Base-by-base conservation (phyloP, 2,329 filamentous ascomycete genomes). In the Claviceps paspali region DNA sequence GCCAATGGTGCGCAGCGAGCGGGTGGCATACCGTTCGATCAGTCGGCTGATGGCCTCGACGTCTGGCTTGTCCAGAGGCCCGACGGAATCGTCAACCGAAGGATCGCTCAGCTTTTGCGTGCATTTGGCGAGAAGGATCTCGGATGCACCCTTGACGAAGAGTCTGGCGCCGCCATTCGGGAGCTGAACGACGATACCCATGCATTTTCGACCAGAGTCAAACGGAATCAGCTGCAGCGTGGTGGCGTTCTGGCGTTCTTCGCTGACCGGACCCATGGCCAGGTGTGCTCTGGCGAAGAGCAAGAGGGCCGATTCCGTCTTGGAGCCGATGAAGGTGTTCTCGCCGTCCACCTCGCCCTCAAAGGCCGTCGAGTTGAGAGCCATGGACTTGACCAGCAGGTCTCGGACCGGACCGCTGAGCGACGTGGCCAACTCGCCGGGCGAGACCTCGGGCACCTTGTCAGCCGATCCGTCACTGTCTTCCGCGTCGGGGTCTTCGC, bases 1-100 rank as follows among this genome's bases (percentile, higher is more conserved):
- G 30, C 79, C 83, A 47, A 94, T 92, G 1, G 86, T 92, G 44
- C 86, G 75, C 23, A 94, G 67, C 6, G 85, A 92, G 14, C 79
- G 71, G 19, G 72, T 75, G 8, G 86, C 86, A 52, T 93, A 94
- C 33, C 68, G 71, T 43, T 78, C 74, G 47, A 93, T 92, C 33
- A 85, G 65, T 17, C 67, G 61, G 45, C 73, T 70, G 44, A 94
- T 54, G 6, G 60, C 67, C 43, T 69, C 59, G 36, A 63, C 62
- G 45, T 77, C 72, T 31, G 71, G 66, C 18, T 62, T 54, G 9
- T 65, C 67, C 43, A 79, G 55, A 1, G 61, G 44, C 1, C 57
- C 44, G n/a, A 60, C 48, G 2, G 63, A 55, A 23, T 59, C 49
- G 45, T 66, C 65, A 15, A 47, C 49, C 4, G 66, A 60, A 18